Percentiles rank a stretch among this genome's conserved stretches.
Conservation (phyloP, 345 rosid genomes). For the Gossypium australe region DNA sequence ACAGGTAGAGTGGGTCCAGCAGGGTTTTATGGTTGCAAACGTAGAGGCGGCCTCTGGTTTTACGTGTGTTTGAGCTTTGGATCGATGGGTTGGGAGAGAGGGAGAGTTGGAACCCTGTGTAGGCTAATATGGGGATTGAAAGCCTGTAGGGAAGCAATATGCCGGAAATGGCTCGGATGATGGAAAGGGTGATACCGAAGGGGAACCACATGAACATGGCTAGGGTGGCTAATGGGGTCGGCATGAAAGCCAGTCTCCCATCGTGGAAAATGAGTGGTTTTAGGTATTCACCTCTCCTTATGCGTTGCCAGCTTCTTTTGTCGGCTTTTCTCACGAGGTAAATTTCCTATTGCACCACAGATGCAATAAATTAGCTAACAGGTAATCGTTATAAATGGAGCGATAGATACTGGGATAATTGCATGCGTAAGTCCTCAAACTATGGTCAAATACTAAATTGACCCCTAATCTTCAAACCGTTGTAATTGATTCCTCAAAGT, state of each 20-base stretch:
- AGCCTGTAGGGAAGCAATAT: constrained; percentile 38
- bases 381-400: not conserved
- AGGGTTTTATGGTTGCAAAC: constrained; percentile 76
- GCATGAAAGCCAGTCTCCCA: constrained; percentile 68
- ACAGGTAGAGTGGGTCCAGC: constrained; percentile 65
- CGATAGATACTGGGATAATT: not conserved
- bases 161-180: constrained; percentile 33
- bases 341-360: constrained; percentile 38
- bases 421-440: too few relatives aligned
- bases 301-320: constrained; percentile 48
- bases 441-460: too few relatives aligned
- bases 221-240: constrained; percentile 42
- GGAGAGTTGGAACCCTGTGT: constrained; percentile 35
- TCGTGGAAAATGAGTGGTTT: constrained; percentile 75
- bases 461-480: too few relatives aligned
- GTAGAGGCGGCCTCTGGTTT: constrained; percentile 36
- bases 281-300: constrained; percentile 43
- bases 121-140: constrained; percentile 33
- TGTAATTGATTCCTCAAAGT: too few relatives aligned
- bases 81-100: not conserved
- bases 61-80: not conserved
- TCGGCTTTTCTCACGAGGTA: constrained; percentile 49
- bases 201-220: constrained; percentile 70
- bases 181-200: constrained; percentile 35
- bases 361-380: constrained; percentile 2